Evolutionary conservation across 345 rosid genomes (phyloP), one percentile per base, ranked within the genome.

Genomic region (Brassica incana): DNA sequence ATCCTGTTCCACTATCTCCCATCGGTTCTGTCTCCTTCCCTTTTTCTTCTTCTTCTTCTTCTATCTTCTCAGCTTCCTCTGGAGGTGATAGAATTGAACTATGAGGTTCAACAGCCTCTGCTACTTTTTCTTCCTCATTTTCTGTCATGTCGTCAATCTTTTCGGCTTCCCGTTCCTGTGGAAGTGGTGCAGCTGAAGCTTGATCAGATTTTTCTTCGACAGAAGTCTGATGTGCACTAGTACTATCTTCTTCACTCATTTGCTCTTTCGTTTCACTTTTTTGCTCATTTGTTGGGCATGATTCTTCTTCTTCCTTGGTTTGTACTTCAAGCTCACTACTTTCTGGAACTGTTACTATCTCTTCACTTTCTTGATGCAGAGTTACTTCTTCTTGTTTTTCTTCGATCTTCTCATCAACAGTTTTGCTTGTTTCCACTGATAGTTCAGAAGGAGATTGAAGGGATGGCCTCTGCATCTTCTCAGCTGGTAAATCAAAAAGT

Each of bases 341-440:
- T 43, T 54, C 16, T 15, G 4, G 38, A 54, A 30, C 56, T 66
- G 67, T 56, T 79, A 25, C 64, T 35, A 25, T 68, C 30, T 56
- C 79, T 69, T 67, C 40, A 23, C 27, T 27, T 36, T 80, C 71
- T 73, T 75, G 67, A 8, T 80, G 29, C 56, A 8, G 18, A 23
- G 6, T n/a, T 76, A 16, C 25, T 76, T 6, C 27, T 67, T 43
- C n/a, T n/a, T n/a, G n/a, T n/a, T n/a, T n/a, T n/a, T n/a, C 80
- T 56, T 62, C 68, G 2, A 40, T 32, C 8, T 15, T 71, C 40
- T 78, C 77, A 36, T 76, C 69, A 40, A 58, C 35, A 3, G 43
- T 64, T 63, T 74, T 69, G 35, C 25, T 80, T 40, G 71, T 56
- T 83, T 81, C 84, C 40, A 75, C 68, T 7, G 67, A 73, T 36